These are phyloP conservation scores for Ceratocystis lukuohia DNA, from an alignment of 2,329 filamentous ascomycete species.

Conservation along the genomic window DNA sequence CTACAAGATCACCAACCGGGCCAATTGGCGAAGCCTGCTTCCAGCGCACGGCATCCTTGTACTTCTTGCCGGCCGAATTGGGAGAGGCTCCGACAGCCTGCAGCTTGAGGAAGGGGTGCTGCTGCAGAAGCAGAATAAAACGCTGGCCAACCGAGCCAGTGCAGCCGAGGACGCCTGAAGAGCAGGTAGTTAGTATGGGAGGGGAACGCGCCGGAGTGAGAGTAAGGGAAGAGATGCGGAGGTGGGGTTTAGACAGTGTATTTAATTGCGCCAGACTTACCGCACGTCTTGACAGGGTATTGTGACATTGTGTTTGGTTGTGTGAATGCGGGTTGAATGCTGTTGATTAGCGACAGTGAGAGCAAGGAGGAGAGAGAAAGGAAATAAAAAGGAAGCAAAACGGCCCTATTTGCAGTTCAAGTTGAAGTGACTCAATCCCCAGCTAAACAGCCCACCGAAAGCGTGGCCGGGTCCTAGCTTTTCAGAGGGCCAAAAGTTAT, in stretches of 20 bases:
- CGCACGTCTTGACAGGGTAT: constrained; percentile 46
- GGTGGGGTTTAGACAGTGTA: background rate
- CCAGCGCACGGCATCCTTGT: constrained; percentile 88
- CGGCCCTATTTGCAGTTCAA: background rate
- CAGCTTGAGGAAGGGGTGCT: constrained; percentile 76
- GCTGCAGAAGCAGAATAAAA: constrained; percentile 81
- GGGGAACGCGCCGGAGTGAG: constrained; percentile 13
- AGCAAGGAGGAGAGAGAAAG: background rate
- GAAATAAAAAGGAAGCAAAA: background rate
- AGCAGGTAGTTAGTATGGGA: background rate
- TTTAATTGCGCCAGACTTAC: constrained; percentile 27
- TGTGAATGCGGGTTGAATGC: too few relatives aligned
- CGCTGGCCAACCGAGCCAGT: constrained; percentile 92
- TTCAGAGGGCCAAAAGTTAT: too few relatives aligned
- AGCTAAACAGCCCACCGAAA: background rate
- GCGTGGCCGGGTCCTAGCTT: too few relatives aligned
- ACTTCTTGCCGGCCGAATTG: constrained; percentile 81
- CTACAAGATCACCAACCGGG: constrained; percentile 63
- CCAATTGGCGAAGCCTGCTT: constrained; percentile 82
- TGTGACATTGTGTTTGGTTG: constrained; percentile 23
- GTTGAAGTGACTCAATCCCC: background rate
- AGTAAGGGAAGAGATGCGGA: constrained; percentile 9
- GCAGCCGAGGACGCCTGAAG: constrained; percentile 63
- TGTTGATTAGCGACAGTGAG: too few relatives aligned
- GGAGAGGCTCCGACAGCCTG: constrained; percentile 83